These are phyloP conservation scores for Coemansia sp. DNA, from an alignment of 192 early-diverging fungal species.

Conservation along the genomic window DNA sequence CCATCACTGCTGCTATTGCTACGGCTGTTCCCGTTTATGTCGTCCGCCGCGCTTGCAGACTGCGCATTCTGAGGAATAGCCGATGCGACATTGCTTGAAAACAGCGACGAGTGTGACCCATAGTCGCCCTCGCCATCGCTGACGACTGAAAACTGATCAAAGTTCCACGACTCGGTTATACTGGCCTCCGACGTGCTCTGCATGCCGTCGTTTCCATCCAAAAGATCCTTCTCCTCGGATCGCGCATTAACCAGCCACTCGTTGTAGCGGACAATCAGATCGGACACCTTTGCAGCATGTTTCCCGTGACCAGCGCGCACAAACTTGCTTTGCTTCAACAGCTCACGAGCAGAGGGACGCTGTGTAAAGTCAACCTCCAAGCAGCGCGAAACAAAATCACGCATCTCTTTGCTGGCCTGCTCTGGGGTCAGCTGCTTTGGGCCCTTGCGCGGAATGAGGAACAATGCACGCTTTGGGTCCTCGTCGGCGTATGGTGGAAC, in stretches of 20 bases:
- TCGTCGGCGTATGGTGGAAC: conserved; percentile 91
- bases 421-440: conserved; percentile 80
- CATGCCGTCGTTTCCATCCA: conserved; percentile 50
- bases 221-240: conserved; percentile 29
- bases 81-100: conserved; percentile 29
- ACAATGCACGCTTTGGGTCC: conserved; percentile 87
- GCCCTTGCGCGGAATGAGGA: conserved; percentile 80
- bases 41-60: neutral
- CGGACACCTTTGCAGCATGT: conserved; percentile 47
- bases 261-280: conserved; percentile 49
- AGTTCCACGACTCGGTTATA: conserved; percentile 54
- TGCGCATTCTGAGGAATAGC: conserved; percentile 15
- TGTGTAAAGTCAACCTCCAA: conserved; percentile 83
- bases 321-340: conserved; percentile 67
- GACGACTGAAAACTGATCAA: conserved; percentile 52
- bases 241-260: conserved; percentile 39
- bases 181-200: conserved; percentile 53
- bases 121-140: conserved; percentile 51
- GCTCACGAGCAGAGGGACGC: conserved; percentile 85
- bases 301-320: conserved; percentile 51
- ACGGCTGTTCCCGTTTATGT: neutral
- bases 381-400: conserved; percentile 88
- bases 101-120: conserved; percentile 51
- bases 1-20: neutral
- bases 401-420: conserved; percentile 72